These are phyloP conservation scores for Ormosia emarginata DNA, from an alignment of 306 rosid genomes.

Conservation along the genomic window DNA sequence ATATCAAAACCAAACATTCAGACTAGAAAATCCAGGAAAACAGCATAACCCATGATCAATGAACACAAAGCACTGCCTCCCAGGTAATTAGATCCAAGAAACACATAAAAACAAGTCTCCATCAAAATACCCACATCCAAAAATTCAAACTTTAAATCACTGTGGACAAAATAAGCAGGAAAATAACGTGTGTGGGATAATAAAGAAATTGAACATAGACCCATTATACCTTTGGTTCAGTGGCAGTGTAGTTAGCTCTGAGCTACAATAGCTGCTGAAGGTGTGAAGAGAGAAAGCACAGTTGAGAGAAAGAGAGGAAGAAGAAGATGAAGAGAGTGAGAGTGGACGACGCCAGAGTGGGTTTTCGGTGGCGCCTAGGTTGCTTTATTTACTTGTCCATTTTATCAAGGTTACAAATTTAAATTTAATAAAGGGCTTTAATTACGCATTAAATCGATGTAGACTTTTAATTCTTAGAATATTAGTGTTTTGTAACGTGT, in stretches of 20 bases:
- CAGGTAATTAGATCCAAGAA: background rate
- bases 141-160: background rate
- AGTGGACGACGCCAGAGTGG: background rate
- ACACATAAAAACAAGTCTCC: background rate
- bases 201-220: background rate
- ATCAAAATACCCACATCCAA: background rate
- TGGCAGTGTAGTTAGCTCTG: background rate
- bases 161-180: background rate
- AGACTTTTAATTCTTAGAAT: no score
- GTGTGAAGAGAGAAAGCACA: background rate
- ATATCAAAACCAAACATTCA: background rate
- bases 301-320: background rate
- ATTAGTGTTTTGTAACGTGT: no score
- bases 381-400: background rate
- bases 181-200: background rate
- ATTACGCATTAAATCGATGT: no score
- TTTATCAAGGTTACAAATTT: no score
- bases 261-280: background rate
- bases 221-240: slow-evolving; percentile 1
- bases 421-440: no score
- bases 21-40: background rate
- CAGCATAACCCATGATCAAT: background rate
- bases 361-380: background rate
- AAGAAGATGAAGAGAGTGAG: background rate
- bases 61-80: background rate